Conservation (phyloP, 805 yeast genomes). For the Candida succiphila region DNA sequence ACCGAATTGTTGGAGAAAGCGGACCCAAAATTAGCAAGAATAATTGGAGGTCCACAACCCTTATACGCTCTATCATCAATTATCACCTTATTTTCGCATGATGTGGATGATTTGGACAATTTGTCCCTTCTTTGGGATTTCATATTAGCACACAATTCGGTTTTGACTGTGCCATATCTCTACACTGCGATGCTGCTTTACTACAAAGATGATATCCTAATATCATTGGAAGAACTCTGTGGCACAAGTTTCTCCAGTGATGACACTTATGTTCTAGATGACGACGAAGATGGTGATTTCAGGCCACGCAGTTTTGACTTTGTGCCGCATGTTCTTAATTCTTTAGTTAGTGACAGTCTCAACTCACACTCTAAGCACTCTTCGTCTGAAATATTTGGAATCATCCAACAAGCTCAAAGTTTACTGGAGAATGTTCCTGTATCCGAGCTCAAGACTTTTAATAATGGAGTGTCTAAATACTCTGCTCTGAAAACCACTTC, state of each 20-base stretch:
- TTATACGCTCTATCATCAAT: slow-evolving; percentile 68
- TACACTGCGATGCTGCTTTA: slow-evolving; percentile 46
- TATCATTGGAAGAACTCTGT: slow-evolving; percentile 19
- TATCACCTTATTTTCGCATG: slow-evolving; percentile 73
- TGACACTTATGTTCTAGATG: slow-evolving; percentile 10
- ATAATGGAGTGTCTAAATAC: neutral
- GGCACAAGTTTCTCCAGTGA: slow-evolving; percentile 19
- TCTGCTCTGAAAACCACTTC: slow-evolving; percentile 2
- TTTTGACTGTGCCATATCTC: slow-evolving; percentile 45
- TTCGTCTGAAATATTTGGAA: slow-evolving; percentile 13
- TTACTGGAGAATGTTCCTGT: slow-evolving; percentile 6
- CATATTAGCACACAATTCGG: slow-evolving; percentile 45
- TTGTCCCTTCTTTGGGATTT: slow-evolving; percentile 62
- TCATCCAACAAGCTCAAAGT: slow-evolving; percentile 13
- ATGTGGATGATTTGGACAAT: slow-evolving; percentile 36
- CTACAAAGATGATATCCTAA: slow-evolving; percentile 33
- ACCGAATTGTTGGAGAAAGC: slow-evolving; percentile 45
- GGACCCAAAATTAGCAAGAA: slow-evolving; percentile 34
- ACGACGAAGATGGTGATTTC: slow-evolving; percentile 17
- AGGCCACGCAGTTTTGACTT: too few relatives aligned
- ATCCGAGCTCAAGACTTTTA: neutral
- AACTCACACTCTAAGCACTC: slow-evolving; percentile 13
- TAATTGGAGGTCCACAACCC: slow-evolving; percentile 38
- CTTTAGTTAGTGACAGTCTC: slow-evolving; percentile 17
- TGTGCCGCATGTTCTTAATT: slow-evolving; percentile 18